phyloP scores from a whole-genome alignment of 495 filamentous ascomycete genomes.

The Talaromyces nanjingensis region DNA sequence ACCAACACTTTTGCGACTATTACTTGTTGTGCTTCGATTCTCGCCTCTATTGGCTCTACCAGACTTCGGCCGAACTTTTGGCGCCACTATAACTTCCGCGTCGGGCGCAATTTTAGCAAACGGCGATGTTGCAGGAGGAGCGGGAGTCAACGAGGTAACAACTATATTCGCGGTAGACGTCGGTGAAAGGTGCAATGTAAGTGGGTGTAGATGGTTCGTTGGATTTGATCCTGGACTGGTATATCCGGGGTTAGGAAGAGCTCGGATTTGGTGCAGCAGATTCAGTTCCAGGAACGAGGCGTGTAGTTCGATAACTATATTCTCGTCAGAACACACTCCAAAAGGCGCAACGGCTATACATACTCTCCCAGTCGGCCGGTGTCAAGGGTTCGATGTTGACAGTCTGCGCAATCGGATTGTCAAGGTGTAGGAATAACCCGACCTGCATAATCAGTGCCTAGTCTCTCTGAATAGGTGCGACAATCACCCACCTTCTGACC shows the following conservation, averaged over 20 bases:
- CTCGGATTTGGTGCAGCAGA: constrained; percentile 85
- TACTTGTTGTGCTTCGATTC: constrained; percentile 64
- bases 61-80: constrained; percentile 66
- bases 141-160: constrained; percentile 68
- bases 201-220: constrained; percentile 56
- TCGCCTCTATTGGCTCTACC: constrained; percentile 47
- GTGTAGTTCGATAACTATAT: constrained; percentile 84
- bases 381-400: constrained; percentile 95
- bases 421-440: constrained; percentile 67
- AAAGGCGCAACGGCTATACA: constrained; percentile 15
- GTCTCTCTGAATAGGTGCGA: not conserved
- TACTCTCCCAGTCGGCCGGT: constrained; percentile 88
- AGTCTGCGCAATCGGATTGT: constrained; percentile 83
- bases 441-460: constrained; percentile 37
- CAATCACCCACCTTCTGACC: constrained; percentile 69
- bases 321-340: not conserved
- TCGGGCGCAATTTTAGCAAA: constrained; percentile 92
- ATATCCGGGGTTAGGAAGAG: constrained; percentile 76
- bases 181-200: constrained; percentile 88
- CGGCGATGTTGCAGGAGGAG: constrained; percentile 57
- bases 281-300: constrained; percentile 93
- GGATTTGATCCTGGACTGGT: constrained; percentile 36
- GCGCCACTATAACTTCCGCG: constrained; percentile 93
- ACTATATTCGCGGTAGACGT: constrained; percentile 93
- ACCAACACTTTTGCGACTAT: constrained; percentile 60